phyloP scores from a whole-genome alignment of 352 stramenopile species.

The Globisporangium ultimum region DNA sequence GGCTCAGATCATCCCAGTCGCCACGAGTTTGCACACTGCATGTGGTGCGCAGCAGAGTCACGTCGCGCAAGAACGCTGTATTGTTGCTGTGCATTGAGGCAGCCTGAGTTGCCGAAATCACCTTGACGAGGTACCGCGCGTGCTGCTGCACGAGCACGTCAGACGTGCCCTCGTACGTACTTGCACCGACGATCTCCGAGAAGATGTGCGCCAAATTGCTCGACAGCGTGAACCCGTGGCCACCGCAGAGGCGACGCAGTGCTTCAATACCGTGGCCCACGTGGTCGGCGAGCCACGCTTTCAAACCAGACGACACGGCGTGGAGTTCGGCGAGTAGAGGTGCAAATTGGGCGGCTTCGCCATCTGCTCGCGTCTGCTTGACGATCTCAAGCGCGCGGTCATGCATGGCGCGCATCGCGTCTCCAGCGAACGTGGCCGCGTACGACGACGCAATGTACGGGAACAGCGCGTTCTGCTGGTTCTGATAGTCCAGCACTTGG shows the following conservation, averaged over 20 bases:
- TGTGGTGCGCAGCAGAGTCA: neutral
- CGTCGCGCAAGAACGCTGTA: constrained; percentile 1
- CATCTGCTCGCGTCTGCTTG: constrained; percentile 15
- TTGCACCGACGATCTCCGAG: constrained; percentile 34
- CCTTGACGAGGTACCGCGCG: constrained; percentile 54
- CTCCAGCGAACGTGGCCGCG: constrained; percentile 28
- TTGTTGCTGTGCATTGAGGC: constrained; percentile 14
- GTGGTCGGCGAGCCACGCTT: constrained; percentile 34
- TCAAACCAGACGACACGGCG: constrained; percentile 35
- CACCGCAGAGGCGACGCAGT: constrained; percentile 24
- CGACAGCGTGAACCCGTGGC: constrained; percentile 16
- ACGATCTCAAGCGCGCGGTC: constrained; percentile 15
- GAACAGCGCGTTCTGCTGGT: constrained; percentile 35
- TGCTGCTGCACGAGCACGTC: constrained; percentile 74
- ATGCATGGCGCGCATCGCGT: constrained; percentile 19
- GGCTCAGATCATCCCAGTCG: constrained; percentile 22
- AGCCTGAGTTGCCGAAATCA: neutral
- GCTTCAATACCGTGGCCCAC: constrained; percentile 34
- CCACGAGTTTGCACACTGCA: constrained; percentile 14
- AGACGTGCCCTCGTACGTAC: constrained; percentile 67
- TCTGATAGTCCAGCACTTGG: constrained; percentile 39
- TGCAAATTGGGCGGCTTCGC: constrained; percentile 12
- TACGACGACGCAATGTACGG: constrained; percentile 40
- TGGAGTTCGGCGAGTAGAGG: constrained; percentile 30
- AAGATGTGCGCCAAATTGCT: constrained; percentile 25